These are phyloP conservation scores for Perkinsus marinus DNA, from an alignment of 169 alveolate genomes.

Conservation along the genomic window DNA sequence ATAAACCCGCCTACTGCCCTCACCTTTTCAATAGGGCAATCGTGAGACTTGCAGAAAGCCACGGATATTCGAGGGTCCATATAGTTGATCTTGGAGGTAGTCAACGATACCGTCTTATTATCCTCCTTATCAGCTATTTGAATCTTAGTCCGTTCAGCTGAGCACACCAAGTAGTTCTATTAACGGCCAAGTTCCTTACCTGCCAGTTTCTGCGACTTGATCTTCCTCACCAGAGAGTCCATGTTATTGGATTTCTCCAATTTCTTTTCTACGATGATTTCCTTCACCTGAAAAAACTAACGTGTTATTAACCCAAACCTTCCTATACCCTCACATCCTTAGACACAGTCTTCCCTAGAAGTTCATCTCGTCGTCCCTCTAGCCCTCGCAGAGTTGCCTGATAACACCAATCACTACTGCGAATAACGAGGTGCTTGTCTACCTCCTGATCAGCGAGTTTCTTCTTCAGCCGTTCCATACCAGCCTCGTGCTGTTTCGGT, in stretches of 20 bases:
- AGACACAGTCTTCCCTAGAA: neutral
- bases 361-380: slow-evolving; percentile 33
- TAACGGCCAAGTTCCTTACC: neutral
- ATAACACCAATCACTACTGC: slow-evolving; percentile 56
- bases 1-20: slow-evolving; percentile 24
- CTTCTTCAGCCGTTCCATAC: slow-evolving; percentile 74
- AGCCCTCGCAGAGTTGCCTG: slow-evolving; percentile 52
- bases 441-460: slow-evolving; percentile 59
- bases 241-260: neutral
- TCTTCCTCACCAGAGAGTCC: slow-evolving; percentile 14
- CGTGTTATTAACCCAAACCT: neutral
- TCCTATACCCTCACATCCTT: neutral
- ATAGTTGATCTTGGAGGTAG: slow-evolving; percentile 96
- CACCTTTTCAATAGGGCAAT: slow-evolving; percentile 89
- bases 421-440: too few relatives aligned
- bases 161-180: neutral
- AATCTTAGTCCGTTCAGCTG: neutral
- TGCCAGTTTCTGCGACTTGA: slow-evolving; percentile 6
- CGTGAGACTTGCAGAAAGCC: slow-evolving; percentile 82
- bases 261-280: neutral
- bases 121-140: slow-evolving; percentile 57
- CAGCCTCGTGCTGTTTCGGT: slow-evolving; percentile 84
- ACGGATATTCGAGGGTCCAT: slow-evolving; percentile 97
- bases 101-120: slow-evolving; percentile 90
- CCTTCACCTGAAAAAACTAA: neutral